Conservation (phyloP, 805 yeast species). For the Sugiyamaella lignohabitans region DNA sequence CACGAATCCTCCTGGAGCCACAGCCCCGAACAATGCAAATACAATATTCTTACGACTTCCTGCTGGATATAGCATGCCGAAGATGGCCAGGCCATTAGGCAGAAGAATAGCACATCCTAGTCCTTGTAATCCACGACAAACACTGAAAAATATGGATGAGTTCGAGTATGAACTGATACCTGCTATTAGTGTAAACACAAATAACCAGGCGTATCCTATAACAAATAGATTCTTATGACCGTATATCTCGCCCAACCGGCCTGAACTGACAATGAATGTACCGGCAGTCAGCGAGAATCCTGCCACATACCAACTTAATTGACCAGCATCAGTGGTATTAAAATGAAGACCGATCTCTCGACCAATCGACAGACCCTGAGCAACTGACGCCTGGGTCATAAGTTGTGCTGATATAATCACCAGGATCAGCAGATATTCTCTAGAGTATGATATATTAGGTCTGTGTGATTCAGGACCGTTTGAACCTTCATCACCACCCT, state of each 20-base stretch:
- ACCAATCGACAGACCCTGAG: conserved; percentile 29
- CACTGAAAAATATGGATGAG: conserved; percentile 37
- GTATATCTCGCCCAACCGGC: conserved; percentile 64
- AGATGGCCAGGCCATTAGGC: conserved; percentile 55
- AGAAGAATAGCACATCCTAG: conserved; percentile 53
- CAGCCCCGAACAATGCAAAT: conserved; percentile 52
- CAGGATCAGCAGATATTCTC: conserved; percentile 18
- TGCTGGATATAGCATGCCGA: conserved; percentile 38
- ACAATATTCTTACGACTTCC: conserved; percentile 48
- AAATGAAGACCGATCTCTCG: conserved; percentile 30
- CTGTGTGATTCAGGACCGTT: neutral
- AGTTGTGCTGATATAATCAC: conserved; percentile 31
- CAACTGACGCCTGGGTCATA: conserved; percentile 36
- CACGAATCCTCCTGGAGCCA: conserved; percentile 58
- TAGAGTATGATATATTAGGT: neutral
- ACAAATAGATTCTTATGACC: conserved; percentile 54
- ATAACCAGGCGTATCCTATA: conserved; percentile 49
- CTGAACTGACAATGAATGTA: conserved; percentile 61
- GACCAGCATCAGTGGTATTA: conserved; percentile 27
- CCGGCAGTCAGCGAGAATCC: conserved; percentile 66
- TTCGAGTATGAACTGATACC: conserved; percentile 49
- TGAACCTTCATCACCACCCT: no score
- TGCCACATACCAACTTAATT: conserved; percentile 60
- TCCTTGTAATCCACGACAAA: conserved; percentile 58
- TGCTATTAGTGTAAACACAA: conserved; percentile 52